Evolutionary conservation across 768 basidiomycete species (phyloP).

Genomic region (Calocera cornea): DNA sequence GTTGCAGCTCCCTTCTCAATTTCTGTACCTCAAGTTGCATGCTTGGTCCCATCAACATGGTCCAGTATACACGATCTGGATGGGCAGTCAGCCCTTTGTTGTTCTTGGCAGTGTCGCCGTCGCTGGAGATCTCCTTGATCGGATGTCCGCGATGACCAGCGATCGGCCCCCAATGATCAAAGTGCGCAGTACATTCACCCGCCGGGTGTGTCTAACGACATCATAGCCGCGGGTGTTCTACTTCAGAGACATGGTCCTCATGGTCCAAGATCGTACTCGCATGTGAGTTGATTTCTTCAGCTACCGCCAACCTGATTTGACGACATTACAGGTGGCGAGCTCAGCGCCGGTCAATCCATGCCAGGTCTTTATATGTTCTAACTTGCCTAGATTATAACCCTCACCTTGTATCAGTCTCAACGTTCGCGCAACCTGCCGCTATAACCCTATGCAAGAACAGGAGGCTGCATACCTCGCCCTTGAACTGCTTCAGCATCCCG

Average conservation of each 20-base stretch:
- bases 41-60: background rate
- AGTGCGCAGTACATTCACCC: background rate
- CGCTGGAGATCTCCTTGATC: background rate
- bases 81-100: background rate
- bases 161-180: background rate
- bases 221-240: background rate
- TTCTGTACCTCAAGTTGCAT: background rate
- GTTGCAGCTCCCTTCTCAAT: background rate
- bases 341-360: background rate
- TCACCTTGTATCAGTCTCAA: background rate
- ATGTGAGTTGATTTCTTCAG: background rate
- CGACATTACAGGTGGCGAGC: background rate
- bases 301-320: background rate
- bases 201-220: background rate
- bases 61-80: background rate
- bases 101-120: background rate
- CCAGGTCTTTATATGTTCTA: background rate
- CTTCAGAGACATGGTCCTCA: background rate
- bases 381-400: background rate
- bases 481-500: background rate
- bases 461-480: background rate
- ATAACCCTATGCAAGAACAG: background rate
- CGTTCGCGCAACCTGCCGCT: background rate
- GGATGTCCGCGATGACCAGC: background rate
- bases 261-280: background rate